phyloP scores from a whole-genome alignment of 495 filamentous ascomycete species.

The Penicillium manginii region DNA sequence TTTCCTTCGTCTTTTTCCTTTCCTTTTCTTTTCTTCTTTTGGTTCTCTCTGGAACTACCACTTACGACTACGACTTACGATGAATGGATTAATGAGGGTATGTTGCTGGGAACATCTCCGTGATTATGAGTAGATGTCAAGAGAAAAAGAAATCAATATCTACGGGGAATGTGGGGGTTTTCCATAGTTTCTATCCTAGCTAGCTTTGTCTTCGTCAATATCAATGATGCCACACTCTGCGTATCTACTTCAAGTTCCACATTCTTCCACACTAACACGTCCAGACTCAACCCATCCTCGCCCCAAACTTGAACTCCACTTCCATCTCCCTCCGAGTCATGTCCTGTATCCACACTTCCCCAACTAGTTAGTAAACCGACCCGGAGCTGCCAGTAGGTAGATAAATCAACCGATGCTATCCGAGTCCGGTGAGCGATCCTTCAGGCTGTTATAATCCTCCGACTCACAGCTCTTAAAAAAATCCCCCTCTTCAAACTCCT shows the following conservation, averaged over 20 bases:
- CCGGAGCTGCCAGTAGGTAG: too few species aligned
- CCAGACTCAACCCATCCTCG: not conserved
- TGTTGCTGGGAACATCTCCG: not conserved
- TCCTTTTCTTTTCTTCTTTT: conserved; percentile 2
- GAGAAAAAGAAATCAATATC: not conserved
- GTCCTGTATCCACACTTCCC: too few species aligned
- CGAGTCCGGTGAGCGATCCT: too few species aligned
- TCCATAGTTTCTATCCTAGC: conserved; percentile 7
- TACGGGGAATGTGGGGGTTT: not conserved
- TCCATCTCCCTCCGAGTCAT: too few species aligned
- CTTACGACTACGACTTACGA: conserved; percentile 13
- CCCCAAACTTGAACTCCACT: too few species aligned
- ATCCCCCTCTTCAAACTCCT: not conserved
- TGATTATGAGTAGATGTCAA: too few species aligned
- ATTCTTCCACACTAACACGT: not conserved
- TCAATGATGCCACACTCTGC: not conserved
- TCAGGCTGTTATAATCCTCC: too few species aligned
- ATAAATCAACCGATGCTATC: too few species aligned
- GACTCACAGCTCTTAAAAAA: too few species aligned
- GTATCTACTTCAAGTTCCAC: not conserved
- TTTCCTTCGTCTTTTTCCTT: not conserved
- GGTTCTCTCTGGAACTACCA: not conserved
- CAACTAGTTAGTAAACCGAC: too few species aligned
- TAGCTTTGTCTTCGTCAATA: not conserved
- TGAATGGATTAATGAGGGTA: conserved; percentile 16